phyloP scores from a whole-genome alignment of 257 asterid species.

The Solanum medicagineum region DNA sequence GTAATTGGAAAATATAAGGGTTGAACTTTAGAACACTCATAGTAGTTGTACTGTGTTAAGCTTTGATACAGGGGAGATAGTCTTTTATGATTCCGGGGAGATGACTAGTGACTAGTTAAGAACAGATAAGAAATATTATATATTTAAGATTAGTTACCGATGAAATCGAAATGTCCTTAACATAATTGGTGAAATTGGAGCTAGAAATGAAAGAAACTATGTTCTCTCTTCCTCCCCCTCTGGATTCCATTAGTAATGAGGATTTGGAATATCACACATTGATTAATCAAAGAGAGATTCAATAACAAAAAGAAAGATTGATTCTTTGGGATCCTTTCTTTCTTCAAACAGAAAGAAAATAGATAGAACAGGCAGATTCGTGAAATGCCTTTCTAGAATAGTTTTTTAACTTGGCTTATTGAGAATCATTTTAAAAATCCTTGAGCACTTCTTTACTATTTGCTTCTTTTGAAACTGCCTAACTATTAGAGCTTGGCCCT shows the following conservation, averaged over 20 bases:
- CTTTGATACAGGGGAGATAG: not conserved
- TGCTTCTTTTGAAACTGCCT: not conserved
- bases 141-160: not conserved
- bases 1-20: not conserved
- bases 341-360: too few relatives aligned
- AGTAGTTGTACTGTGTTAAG: not conserved
- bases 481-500: not conserved
- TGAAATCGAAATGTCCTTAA: not conserved
- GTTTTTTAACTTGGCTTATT: not conserved
- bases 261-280: too few relatives aligned
- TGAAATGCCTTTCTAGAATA: too few relatives aligned
- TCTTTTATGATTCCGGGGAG: not conserved
- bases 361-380: too few relatives aligned
- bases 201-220: not conserved
- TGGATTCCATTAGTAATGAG: too few relatives aligned
- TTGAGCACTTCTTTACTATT: not conserved
- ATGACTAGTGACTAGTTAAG: not conserved
- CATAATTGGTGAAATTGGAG: not conserved
- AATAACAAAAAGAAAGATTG: too few relatives aligned
- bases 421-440: not conserved
- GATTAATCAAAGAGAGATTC: too few relatives aligned
- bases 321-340: too few relatives aligned
- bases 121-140: not conserved
- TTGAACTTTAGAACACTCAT: not conserved
- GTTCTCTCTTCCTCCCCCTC: not conserved